Evolutionary conservation across 495 filamentous ascomycete species (phyloP), one percentile per base, ranked within the genome.

Genomic region (Penicillium mononematosum): DNA sequence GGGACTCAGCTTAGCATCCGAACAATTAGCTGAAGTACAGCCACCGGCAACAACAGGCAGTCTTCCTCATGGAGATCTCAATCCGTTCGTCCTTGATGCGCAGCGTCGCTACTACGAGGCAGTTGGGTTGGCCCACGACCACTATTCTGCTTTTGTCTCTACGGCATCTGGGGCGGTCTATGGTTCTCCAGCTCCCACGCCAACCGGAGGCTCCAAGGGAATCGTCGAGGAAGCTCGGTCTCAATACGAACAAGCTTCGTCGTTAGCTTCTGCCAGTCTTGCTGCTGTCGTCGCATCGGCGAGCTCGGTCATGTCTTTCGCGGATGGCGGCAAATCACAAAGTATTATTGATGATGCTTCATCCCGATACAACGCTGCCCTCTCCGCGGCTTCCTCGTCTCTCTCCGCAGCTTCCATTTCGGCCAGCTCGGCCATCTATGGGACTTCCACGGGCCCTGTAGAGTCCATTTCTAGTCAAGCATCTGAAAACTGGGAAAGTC

Each of bases 31-130:
- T 27, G 78, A 74, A 42, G 80, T 81, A 24, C 86, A 83, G 62
- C 75, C 81, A 31, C 83, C 81, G 38, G 69, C 85, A 24, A 76
- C 83, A 8, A 76, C 81, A 5, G 83, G 85, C 5, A 79, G 82
- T 5, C 83, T 81, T 12, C 68, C 77, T 43, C 16, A 39, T n/a
- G 36, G 36, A n/a, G 74, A 76, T 16, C 75, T 77, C 59, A 81
- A 86, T 59, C 76, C 76, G 38, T 80, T 80, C 53, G 60, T 88
- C 9, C 75, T 83, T 19, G 81, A 85, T 53, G 85, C 86, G 27
- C 84, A 83, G 58, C 76, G 84, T 51, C 86, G 85, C 59, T 94
- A 92, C 67, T 91, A 91, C 60, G 86, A 90, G 53, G 88, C 83
- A 10, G 60, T 92, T 51, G 90, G 90, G 16, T 60, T 90, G 20